Conservation (phyloP, 179 eudicot genomes). For the Dionaea muscipula region DNA sequence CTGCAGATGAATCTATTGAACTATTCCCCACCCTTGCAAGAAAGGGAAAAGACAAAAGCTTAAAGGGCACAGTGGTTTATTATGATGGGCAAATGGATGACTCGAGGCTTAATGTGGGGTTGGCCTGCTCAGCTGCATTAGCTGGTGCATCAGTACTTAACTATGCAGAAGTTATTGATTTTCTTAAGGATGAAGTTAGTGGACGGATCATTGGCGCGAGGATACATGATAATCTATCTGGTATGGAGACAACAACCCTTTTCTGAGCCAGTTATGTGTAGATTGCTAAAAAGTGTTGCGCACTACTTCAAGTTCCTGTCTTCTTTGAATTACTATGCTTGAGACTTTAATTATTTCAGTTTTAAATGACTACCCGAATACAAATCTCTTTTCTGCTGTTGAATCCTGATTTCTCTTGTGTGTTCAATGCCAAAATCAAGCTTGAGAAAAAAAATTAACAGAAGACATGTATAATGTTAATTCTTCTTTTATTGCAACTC, state of each 20-base stretch:
- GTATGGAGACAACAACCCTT: slow-evolving; percentile 21
- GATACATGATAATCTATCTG: slow-evolving; percentile 62
- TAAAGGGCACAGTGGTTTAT: slow-evolving; percentile 97
- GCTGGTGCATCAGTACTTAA: slow-evolving; percentile 90
- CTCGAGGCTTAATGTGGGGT: slow-evolving; percentile 73
- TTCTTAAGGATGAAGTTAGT: slow-evolving; percentile 58
- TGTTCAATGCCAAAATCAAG: too few species aligned
- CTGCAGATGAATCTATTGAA: slow-evolving; percentile 70
- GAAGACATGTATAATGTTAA: too few species aligned
- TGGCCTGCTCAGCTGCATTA: slow-evolving; percentile 96
- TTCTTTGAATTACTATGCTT: neutral
- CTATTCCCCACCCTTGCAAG: slow-evolving; percentile 87
- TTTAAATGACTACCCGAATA: too few species aligned
- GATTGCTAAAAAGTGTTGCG: neutral
- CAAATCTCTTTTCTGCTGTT: too few species aligned
- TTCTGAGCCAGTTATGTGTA: neutral
- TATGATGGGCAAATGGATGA: slow-evolving; percentile 99
- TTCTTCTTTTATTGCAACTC: too few species aligned
- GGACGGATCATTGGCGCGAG: slow-evolving; percentile 75
- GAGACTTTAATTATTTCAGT: too few species aligned
- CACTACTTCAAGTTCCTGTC: neutral
- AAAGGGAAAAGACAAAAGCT: slow-evolving; percentile 45
- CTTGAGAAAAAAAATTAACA: too few species aligned
- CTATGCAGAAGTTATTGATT: slow-evolving; percentile 79
- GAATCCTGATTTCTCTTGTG: too few species aligned